Percentiles rank a stretch among this genome's conserved stretches.
Evolutionary conservation across 2,329 filamentous ascomycete genomes (phyloP).

Genomic region (Cytospora piceicola): DNA sequence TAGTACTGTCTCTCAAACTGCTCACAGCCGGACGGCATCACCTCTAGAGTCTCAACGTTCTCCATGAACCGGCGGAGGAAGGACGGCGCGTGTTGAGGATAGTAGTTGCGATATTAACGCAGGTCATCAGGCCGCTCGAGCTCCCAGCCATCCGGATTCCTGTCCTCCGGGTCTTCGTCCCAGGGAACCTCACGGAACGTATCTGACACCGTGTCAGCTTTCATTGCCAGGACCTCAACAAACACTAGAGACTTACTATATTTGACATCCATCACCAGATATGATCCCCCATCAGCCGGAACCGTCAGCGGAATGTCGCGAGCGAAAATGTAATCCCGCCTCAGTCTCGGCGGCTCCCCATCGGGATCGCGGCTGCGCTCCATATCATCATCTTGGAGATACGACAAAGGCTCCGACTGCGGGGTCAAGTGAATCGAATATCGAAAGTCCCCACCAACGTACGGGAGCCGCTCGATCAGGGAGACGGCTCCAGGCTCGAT

Average conservation of each 20-base stretch:
- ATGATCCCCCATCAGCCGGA: neutral
- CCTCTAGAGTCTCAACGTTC: neutral
- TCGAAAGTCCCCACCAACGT: neutral
- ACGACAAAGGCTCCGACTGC: constrained; percentile 2
- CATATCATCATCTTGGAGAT: neutral
- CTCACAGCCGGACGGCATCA: constrained; percentile 3
- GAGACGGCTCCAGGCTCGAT: neutral
- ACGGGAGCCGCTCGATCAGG: neutral
- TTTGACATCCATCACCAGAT: neutral
- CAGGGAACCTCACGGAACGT: constrained; percentile 1
- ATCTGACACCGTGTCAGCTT: constrained; percentile 3
- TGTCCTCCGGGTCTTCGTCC: constrained; percentile 1
- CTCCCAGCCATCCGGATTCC: neutral
- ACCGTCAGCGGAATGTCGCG: neutral
- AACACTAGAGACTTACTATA: neutral
- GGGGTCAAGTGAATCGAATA: neutral
- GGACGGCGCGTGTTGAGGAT: neutral
- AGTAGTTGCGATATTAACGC: constrained; percentile 7
- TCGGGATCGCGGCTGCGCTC: constrained; percentile 5
- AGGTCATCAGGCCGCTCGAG: constrained; percentile 5
- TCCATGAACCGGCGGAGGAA: neutral
- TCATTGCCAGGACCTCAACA: neutral
- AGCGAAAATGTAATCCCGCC: constrained; percentile 4
- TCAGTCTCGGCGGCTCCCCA: neutral
- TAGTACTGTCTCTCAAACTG: constrained; percentile 8